Evolutionary conservation across 768 basidiomycete genomes (phyloP).

Genomic region (Pleurotus ostreatus): DNA sequence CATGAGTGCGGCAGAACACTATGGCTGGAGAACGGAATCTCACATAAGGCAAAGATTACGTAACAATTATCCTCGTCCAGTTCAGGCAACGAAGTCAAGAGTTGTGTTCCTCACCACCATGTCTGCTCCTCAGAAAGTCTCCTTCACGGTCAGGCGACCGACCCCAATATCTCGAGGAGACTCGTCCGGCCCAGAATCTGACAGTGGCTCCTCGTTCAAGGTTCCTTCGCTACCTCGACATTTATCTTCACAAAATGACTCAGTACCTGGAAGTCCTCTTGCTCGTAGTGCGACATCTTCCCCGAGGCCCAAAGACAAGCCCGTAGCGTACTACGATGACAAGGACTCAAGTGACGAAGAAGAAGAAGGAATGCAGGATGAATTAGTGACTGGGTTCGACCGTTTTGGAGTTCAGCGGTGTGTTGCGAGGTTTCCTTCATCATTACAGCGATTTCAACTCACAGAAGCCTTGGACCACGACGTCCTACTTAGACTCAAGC

Average conservation of each 20-base stretch:
- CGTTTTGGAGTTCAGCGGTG: constrained; percentile 82
- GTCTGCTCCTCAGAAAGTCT: constrained; percentile 43
- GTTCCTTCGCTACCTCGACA: constrained; percentile 59
- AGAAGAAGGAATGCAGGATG: constrained; percentile 50
- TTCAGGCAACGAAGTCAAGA: neutral
- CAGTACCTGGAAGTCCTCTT: constrained; percentile 52
- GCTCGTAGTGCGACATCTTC: constrained; percentile 45
- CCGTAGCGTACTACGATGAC: constrained; percentile 20
- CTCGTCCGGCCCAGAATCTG: constrained; percentile 64
- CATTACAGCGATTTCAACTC: constrained; percentile 62
- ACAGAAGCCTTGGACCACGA: constrained; percentile 45
- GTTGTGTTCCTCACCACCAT: constrained; percentile 9
- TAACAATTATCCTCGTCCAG: neutral
- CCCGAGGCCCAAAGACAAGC: constrained; percentile 26
- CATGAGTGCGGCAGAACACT: neutral
- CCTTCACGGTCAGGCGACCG: constrained; percentile 84
- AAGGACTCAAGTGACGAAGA: constrained; percentile 61
- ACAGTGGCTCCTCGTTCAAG: constrained; percentile 48
- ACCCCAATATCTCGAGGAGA: constrained; percentile 59
- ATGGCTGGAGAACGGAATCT: neutral
- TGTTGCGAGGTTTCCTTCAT: constrained; percentile 34
- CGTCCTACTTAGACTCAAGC: constrained; percentile 34
- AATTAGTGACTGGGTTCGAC: constrained; percentile 71
- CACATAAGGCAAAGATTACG: neutral
- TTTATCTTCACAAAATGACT: constrained; percentile 33